phyloP scores from a whole-genome alignment of 108 stramenopile genomes.

The Nitzschia putrida region DNA sequence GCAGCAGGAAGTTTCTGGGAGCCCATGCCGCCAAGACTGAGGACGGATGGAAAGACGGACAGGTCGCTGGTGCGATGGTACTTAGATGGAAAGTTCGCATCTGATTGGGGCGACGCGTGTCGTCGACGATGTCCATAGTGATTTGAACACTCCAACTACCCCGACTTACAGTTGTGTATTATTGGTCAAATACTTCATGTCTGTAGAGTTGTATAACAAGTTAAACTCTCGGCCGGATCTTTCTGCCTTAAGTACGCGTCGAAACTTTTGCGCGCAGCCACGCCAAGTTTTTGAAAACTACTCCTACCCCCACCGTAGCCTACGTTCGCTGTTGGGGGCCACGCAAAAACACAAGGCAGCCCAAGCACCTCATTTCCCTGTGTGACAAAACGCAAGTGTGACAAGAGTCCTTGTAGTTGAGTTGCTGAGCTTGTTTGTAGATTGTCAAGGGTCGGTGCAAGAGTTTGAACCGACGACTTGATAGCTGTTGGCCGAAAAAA shows the following conservation, averaged over 20 bases:
- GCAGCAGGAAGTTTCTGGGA: too few relatives aligned
- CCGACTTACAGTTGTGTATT: neutral
- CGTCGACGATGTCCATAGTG: neutral
- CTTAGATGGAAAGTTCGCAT: neutral
- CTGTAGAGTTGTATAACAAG: neutral
- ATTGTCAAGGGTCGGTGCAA: too few relatives aligned
- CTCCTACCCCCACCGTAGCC: neutral
- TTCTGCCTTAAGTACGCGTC: neutral
- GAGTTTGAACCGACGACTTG: too few relatives aligned
- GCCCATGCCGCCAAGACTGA: too few relatives aligned
- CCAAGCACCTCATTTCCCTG: too few relatives aligned
- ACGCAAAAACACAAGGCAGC: neutral
- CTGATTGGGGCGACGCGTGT: neutral
- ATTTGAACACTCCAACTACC: constrained; percentile 1
- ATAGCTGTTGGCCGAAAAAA: too few relatives aligned
- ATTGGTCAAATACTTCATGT: neutral
- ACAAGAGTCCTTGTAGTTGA: too few relatives aligned
- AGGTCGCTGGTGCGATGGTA: too few relatives aligned
- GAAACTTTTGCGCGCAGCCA: neutral
- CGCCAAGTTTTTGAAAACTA: constrained; percentile 1
- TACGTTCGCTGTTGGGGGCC: neutral
- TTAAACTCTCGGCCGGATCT: constrained; percentile 4
- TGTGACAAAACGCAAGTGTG: too few relatives aligned
- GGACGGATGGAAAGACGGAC: too few relatives aligned
- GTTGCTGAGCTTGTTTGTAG: too few relatives aligned